These are phyloP conservation scores for Colletotrichum camelliae DNA, from an alignment of 2,329 filamentous ascomycete species.

Conservation along the genomic window DNA sequence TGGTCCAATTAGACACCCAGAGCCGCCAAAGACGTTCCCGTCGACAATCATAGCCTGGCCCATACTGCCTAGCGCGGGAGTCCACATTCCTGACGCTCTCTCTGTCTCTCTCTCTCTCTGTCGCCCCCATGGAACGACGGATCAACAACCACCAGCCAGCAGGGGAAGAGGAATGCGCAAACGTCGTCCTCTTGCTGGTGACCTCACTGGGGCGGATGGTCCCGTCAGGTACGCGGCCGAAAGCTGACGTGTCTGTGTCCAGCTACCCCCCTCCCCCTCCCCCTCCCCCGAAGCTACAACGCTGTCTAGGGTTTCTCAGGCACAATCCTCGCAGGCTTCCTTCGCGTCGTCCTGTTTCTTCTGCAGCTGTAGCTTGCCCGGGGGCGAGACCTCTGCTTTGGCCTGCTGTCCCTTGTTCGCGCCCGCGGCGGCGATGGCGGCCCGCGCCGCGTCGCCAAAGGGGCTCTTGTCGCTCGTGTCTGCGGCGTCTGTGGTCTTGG, in stretches of 20 bases:
- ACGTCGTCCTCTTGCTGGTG: neutral
- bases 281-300: too few relatives aligned
- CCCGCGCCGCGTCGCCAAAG: conserved; percentile 6
- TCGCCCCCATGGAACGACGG: neutral
- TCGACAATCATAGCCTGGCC: neutral
- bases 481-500: neutral
- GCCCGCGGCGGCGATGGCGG: conserved; percentile 8
- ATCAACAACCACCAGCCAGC: neutral
- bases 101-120: too few relatives aligned
- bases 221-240: neutral
- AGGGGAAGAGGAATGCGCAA: neutral
- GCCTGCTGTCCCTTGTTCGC: conserved; percentile 21
- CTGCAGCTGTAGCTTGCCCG: neutral
- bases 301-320: neutral
- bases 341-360: neutral
- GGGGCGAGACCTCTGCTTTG: neutral
- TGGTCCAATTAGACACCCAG: neutral
- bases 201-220: neutral
- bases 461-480: neutral
- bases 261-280: too few relatives aligned
- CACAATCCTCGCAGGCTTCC: conserved; percentile 18
- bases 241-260: neutral
- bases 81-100: neutral
- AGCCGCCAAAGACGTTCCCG: neutral
- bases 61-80: neutral